Evolutionary conservation across 2,329 filamentous ascomycete genomes (phyloP).

Genomic region (Trichoderma sp.): DNA sequence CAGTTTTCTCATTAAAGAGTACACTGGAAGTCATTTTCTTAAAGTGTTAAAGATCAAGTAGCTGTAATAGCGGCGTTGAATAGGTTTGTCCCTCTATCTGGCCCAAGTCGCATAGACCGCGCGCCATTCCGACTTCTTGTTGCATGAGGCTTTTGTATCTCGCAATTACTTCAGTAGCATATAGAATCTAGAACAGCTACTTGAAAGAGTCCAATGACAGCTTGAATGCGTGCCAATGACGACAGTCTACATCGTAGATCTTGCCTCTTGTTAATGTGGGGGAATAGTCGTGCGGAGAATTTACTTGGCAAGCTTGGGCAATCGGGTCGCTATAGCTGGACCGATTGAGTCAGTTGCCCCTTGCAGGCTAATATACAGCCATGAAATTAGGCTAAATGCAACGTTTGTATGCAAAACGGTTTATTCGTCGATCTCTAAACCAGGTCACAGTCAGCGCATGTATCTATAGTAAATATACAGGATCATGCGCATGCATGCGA

Average conservation of each 20-base stretch:
- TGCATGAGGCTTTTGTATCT: not conserved
- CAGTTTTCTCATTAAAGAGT: not conserved
- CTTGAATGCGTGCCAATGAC: not conserved
- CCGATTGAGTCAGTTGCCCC: not conserved
- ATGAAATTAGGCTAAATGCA: not conserved
- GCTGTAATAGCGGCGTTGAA: not conserved
- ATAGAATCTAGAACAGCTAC: not conserved
- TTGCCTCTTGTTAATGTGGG: not conserved
- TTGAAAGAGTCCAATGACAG: not conserved
- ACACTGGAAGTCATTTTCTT: not conserved
- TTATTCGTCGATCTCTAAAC: not conserved
- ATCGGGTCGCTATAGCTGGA: conserved; percentile 2
- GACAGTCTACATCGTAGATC: no score
- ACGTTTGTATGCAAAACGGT: not conserved
- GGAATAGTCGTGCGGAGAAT: not conserved
- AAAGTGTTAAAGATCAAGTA: not conserved
- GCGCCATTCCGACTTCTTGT: not conserved
- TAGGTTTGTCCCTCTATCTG: not conserved
- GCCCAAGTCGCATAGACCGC: not conserved
- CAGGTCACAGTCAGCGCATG: not conserved
- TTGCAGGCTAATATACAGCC: not conserved
- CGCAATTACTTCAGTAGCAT: not conserved
- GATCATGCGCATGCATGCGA: not conserved
- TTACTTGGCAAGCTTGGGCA: not conserved
- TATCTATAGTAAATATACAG: not conserved